Base-by-base conservation (phyloP, 2,329 filamentous ascomycete genomes). In the Alternaria sp. region DNA sequence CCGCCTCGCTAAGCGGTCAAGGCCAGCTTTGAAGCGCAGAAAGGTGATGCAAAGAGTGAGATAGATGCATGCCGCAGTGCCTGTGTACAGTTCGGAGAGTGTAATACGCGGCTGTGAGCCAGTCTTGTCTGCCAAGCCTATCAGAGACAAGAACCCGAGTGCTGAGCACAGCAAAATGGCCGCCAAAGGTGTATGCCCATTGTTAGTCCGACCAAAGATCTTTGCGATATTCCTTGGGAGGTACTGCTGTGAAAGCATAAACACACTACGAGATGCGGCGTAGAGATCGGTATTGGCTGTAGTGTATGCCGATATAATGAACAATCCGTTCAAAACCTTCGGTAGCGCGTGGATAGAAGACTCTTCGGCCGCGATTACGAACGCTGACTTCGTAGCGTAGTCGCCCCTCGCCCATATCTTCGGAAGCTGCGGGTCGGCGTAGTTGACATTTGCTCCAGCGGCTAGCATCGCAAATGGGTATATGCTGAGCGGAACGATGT, bases 261-360 rank as follows among this genome's bases (percentile, higher is more conserved):
- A 79, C 2, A 77, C 64, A 8, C 69, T 73, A 13, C 76, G 67
- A 23, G 73, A 77, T 9, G 74, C 67, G 3, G 69, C 72, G 55
- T 77, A 78, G 4, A 78, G 64, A 15, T 68, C 71, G 5, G 74
- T 74, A 23, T 78, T 79, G 6, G 70, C 74, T 13, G 75, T 70
- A 15, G 77, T 78, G 15, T 75, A 69, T 2, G 76, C 75, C 4
- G 76, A 77, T 11, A 79, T 65, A 3, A 79, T 64, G 55, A 78
- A 78, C 36, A 74, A 72, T 2, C 71, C 62, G 32, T 75, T 73
- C 19, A 78, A 52, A 13, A 69, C 69, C 25, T 63, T 69, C 2
- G 72, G 67, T 15, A 77, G 49, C 9, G 61, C 66, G 23, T 59
- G 46, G 21, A 78, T 63, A 5, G 71, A 67, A 11, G 76, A 70